Conservation (phyloP, 2,329 filamentous ascomycete species). For the Xylaria sp. region DNA sequence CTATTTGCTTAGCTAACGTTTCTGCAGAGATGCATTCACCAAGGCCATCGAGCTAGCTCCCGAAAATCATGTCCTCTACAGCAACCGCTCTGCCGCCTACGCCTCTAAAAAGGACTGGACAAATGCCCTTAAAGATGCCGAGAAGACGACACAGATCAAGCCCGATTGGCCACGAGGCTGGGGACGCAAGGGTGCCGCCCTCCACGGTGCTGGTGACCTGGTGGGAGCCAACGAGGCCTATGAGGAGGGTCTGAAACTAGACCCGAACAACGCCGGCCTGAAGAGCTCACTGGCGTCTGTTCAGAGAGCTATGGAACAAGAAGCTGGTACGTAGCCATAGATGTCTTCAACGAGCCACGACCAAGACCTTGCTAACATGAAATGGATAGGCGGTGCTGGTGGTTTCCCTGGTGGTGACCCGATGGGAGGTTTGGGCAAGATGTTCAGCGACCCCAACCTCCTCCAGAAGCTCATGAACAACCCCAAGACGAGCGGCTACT, state of each 20-base stretch:
- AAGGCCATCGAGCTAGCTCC: slow-evolving; percentile 91
- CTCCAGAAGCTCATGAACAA: slow-evolving; percentile 91
- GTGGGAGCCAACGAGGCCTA: slow-evolving; percentile 89
- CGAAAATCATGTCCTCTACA: slow-evolving; percentile 95
- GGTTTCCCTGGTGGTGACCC: slow-evolving; percentile 70
- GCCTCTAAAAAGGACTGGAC: slow-evolving; percentile 91
- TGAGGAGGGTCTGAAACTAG: slow-evolving; percentile 92
- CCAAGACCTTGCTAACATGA: slow-evolving; percentile 21
- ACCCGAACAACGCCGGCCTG: slow-evolving; percentile 90
- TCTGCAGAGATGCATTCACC: slow-evolving; percentile 87
- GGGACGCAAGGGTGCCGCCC: slow-evolving; percentile 90
- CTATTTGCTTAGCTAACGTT: slow-evolving; percentile 32
- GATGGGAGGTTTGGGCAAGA: slow-evolving; percentile 80
- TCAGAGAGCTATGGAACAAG: slow-evolving; percentile 85
- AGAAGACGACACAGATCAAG: slow-evolving; percentile 94
- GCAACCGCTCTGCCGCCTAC: slow-evolving; percentile 89
- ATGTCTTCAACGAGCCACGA: not conserved
- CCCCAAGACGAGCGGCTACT: slow-evolving; percentile 87
- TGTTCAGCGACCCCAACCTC: slow-evolving; percentile 94
- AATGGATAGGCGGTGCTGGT: slow-evolving; percentile 48
- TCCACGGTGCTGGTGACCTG: slow-evolving; percentile 88
- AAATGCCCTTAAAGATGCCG: slow-evolving; percentile 86
- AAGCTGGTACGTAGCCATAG: slow-evolving; percentile 58
- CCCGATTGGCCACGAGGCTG: slow-evolving; percentile 98
- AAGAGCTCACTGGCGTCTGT: slow-evolving; percentile 89